Evolutionary conservation across 305 asterid genomes (phyloP).

Genomic region (Salvia sclarea): DNA sequence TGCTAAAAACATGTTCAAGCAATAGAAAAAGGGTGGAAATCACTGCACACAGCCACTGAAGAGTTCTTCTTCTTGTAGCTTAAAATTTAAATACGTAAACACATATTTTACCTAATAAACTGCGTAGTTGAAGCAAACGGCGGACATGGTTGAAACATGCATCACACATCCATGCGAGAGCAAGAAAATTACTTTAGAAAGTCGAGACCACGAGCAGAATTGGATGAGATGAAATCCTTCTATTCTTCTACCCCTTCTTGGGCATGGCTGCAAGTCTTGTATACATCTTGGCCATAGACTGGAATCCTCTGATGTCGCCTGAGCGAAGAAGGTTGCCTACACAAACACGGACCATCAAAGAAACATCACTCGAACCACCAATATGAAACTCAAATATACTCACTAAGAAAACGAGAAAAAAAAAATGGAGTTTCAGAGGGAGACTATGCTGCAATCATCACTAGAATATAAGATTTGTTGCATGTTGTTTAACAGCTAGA

Average conservation of each 20-base stretch:
- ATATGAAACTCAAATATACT: neutral
- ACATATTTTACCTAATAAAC: no score
- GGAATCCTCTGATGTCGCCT: slow-evolving; percentile 82
- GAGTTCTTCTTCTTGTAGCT: no score
- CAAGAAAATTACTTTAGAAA: neutral
- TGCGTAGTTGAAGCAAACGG: no score
- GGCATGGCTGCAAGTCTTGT: slow-evolving; percentile 96
- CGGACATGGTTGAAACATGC: no score
- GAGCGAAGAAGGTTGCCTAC: slow-evolving; percentile 88
- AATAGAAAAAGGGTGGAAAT: no score
- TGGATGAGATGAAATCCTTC: slow-evolving; percentile 5
- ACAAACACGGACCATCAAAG: neutral
- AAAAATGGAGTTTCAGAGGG: neutral
- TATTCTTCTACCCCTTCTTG: slow-evolving; percentile 63
- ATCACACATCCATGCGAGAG: no score
- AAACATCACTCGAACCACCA: neutral
- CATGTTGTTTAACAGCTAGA: neutral
- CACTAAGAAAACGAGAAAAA: neutral
- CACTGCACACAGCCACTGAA: no score
- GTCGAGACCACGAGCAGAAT: neutral
- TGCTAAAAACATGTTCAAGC: no score
- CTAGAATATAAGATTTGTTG: neutral
- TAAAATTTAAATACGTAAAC: no score
- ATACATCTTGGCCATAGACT: slow-evolving; percentile 94
- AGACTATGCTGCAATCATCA: neutral